Evolutionary conservation across 2,329 filamentous ascomycete genomes (phyloP).

Genomic region (Colletotrichum cuscutae): DNA sequence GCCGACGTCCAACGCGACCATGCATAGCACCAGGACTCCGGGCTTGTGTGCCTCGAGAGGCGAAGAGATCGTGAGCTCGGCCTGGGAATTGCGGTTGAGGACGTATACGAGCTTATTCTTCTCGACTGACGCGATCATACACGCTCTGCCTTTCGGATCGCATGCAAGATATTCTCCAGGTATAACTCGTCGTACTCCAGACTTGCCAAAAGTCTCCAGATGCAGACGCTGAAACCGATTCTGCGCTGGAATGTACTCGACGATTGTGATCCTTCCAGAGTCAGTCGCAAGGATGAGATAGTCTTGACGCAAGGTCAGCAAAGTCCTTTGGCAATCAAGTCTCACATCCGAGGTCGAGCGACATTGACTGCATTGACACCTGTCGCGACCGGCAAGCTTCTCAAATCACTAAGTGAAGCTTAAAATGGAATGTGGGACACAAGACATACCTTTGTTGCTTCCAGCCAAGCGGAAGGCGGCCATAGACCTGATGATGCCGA

Average conservation of each 20-base stretch:
- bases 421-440: slow-evolving; percentile 47
- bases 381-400: slow-evolving; percentile 34
- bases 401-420: slow-evolving; percentile 75
- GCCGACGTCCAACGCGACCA: slow-evolving; percentile 91
- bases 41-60: slow-evolving; percentile 96
- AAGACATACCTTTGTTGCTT: slow-evolving; percentile 89
- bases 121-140: slow-evolving; percentile 91
- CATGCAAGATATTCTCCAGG: slow-evolving; percentile 96
- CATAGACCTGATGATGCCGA: slow-evolving; percentile 92
- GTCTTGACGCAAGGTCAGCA: slow-evolving; percentile 65
- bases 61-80: slow-evolving; percentile 95
- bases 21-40: slow-evolving; percentile 87
- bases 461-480: slow-evolving; percentile 92
- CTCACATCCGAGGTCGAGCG: slow-evolving; percentile 4
- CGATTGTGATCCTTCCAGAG: slow-evolving; percentile 91
- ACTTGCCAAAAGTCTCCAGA: slow-evolving; percentile 98
- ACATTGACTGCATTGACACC: slow-evolving; percentile 7
- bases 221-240: slow-evolving; percentile 92
- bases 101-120: slow-evolving; percentile 99
- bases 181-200: slow-evolving; percentile 90
- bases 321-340: slow-evolving; percentile 30
- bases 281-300: slow-evolving; percentile 96
- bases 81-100: slow-evolving; percentile 93
- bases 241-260: slow-evolving; percentile 88
- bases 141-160: slow-evolving; percentile 95